Evolutionary conservation across 768 basidiomycete species (phyloP).

Genomic region (Russula sp.): DNA sequence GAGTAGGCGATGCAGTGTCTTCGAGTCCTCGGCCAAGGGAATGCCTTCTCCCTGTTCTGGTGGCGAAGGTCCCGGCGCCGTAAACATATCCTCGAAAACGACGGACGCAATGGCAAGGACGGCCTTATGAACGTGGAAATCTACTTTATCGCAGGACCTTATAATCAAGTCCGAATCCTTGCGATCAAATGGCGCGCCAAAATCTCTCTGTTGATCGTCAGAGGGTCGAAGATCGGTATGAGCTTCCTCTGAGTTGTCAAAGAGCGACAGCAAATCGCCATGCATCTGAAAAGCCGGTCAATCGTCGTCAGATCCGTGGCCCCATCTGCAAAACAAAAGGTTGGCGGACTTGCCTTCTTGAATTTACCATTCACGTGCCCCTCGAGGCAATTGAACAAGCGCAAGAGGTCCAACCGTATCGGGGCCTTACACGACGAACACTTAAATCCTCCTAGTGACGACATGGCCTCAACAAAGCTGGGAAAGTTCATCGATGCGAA

Average conservation of each 20-base stretch:
- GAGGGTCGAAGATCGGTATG: neutral
- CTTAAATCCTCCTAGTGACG: neutral
- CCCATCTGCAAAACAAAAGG: neutral
- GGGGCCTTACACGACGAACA: neutral
- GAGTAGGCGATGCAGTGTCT: slow-evolving; percentile 1
- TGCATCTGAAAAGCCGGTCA: neutral
- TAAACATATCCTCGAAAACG: slow-evolving; percentile 52
- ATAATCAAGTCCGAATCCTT: slow-evolving; percentile 42
- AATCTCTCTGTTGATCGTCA: neutral
- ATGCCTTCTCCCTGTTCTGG: neutral
- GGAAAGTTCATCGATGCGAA: neutral
- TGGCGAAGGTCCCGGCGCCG: slow-evolving; percentile 8
- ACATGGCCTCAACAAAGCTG: neutral
- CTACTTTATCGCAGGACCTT: slow-evolving; percentile 45
- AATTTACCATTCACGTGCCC: neutral
- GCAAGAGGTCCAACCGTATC: neutral
- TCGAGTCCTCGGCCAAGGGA: slow-evolving; percentile 6
- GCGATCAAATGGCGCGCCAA: slow-evolving; percentile 15
- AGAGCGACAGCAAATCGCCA: neutral
- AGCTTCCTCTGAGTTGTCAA: neutral
- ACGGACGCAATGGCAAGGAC: slow-evolving; percentile 52
- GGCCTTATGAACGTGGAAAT: slow-evolving; percentile 50
- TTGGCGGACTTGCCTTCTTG: neutral
- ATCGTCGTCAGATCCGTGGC: neutral
- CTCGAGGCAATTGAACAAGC: slow-evolving; percentile 3